A percentile compares a stretch with the other conserved stretches of the same genome.
phyloP scores from a whole-genome alignment of 176 grass and related monocot species.

The Carex littledalei region DNA sequence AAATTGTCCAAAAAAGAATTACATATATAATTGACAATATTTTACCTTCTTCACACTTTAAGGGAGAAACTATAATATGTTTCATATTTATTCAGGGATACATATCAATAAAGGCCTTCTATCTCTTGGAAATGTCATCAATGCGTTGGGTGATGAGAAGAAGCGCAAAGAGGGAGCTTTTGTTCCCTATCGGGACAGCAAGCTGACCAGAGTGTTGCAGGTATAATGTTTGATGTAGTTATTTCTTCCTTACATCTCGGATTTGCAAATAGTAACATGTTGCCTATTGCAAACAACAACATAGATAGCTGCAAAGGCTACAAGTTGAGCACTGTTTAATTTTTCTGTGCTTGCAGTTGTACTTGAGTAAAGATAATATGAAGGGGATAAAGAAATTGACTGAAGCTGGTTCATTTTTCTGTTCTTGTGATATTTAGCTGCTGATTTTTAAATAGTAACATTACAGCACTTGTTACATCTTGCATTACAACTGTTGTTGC shows the following conservation, averaged over 20 bases:
- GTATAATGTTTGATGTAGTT: slow-evolving; percentile 6
- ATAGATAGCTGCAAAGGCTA: no score
- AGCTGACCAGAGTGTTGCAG: slow-evolving; percentile 43
- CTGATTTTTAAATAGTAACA: not conserved
- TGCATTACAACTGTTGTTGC: not conserved
- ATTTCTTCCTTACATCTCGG: not conserved
- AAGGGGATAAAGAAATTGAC: not conserved
- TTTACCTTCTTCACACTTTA: not conserved
- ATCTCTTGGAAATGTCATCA: slow-evolving; percentile 51
- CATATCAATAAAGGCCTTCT: slow-evolving; percentile 45
- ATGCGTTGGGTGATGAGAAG: slow-evolving; percentile 47
- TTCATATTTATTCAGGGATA: slow-evolving; percentile 28
- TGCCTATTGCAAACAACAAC: no score
- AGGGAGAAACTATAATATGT: not conserved
- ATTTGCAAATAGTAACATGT: not conserved
- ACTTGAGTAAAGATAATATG: not conserved
- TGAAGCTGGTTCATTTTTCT: not conserved
- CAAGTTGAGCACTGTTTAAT: no score
- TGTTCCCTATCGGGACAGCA: slow-evolving; percentile 51
- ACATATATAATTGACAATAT: not conserved
- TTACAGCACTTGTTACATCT: not conserved
- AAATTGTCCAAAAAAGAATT: not conserved
- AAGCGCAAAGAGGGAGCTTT: slow-evolving; percentile 49
- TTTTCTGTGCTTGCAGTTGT: not conserved
- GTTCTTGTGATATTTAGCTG: not conserved